Evolutionary conservation across 495 filamentous ascomycete genomes (phyloP), one percentile per base, ranked within the genome.

Genomic region (Penicillium nucicola): DNA sequence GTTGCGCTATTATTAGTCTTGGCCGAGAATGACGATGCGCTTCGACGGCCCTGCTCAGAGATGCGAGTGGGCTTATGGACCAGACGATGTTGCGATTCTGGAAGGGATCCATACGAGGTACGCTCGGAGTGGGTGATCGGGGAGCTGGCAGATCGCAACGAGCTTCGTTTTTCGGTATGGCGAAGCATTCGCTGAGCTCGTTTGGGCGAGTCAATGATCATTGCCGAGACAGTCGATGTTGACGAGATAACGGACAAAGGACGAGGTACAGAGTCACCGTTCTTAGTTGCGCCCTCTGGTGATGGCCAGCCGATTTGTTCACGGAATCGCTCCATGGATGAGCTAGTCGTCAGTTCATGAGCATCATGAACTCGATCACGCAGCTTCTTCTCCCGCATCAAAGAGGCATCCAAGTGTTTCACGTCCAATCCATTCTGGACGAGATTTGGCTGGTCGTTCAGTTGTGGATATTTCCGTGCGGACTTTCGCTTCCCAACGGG

Each of bases 221-320:
- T 78, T 10, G 83, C 87, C 66, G 87, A 85, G 13, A 90, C 78
- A 0, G 87, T 89, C 4, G 87, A 89, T 8, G 78, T 75, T 6
- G 75, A 78, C 10, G 88, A 90, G 51, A 84, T 74, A 13, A 71
- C 75, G 15, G 88, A 92, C 28, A 81, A 77, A 11, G 77, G 60
- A 31, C 61, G 65, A 17, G 56, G 73, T 5, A 76, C 63, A 35
- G 79, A 70, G 17, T 72, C 55, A 19, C 63, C 48, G 5, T 52
- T 25, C 10, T 56, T 44, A 11, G 52, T 41, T 7, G 50, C 44
- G 44, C 60, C 47, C 30, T 70, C 66, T 23, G 53, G 42, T 5
- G 67, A 61, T 15, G 76, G 72, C 72, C 75, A 80, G 20, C 64
- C 70, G 45, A 72, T 74, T 25, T 74, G 46, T 47, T 70, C 63